Conservation (phyloP, 1,139 yeast species). For the Candida sp. region DNA sequence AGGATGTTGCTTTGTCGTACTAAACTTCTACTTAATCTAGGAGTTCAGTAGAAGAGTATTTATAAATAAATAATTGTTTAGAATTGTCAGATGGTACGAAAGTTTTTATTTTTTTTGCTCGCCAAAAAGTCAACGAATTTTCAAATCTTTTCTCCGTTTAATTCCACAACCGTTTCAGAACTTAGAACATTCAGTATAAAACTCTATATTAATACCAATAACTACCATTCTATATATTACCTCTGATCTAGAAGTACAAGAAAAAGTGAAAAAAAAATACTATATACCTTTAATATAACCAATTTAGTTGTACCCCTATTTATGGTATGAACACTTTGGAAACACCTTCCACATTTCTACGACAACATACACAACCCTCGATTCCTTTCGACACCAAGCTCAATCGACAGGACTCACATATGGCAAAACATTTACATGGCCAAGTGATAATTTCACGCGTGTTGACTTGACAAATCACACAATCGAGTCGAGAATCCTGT, state of each 20-base stretch:
- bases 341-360: constrained; percentile 64
- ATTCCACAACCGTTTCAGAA: too few species aligned
- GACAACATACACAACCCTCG: constrained; percentile 83
- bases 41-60: too few species aligned
- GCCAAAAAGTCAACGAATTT: neutral
- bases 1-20: too few species aligned
- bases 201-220: too few species aligned
- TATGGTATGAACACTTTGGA: constrained; percentile 51
- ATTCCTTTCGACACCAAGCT: constrained; percentile 74
- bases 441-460: constrained; percentile 78
- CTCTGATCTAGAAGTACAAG: too few species aligned
- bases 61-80: too few species aligned
- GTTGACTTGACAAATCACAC: constrained; percentile 81
- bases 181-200: too few species aligned
- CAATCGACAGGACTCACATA: constrained; percentile 80
- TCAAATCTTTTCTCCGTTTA: neutral
- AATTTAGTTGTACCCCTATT: constrained; percentile 3
- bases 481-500: constrained; percentile 25
- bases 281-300: neutral
- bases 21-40: too few species aligned
- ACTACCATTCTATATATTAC: too few species aligned
- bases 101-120: neutral
- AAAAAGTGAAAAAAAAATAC: too few species aligned
- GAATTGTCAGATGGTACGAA: neutral
- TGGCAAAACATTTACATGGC: constrained; percentile 91